These are phyloP conservation scores for Neodidymelliopsis sp. DNA, from an alignment of 2,329 filamentous ascomycete species.

Conservation along the genomic window DNA sequence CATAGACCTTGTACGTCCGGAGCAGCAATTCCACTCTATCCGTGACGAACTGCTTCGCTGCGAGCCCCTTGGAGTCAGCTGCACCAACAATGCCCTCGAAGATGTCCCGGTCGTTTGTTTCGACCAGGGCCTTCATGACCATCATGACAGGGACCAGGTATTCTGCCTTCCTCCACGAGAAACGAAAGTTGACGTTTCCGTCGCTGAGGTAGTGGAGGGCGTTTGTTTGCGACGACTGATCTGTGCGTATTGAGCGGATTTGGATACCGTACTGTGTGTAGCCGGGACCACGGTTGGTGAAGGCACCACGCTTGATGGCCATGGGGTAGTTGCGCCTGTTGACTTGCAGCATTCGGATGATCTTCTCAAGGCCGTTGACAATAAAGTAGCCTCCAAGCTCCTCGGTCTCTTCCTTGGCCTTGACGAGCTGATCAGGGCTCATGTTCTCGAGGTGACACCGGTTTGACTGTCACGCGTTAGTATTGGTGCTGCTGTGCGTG, in stretches of 20 bases:
- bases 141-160: conserved; percentile 96
- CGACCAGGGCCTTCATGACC: conserved; percentile 91
- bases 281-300: conserved; percentile 82
- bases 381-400: conserved; percentile 97
- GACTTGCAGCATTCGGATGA: conserved; percentile 90
- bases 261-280: conserved; percentile 93
- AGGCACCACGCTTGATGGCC: conserved; percentile 90
- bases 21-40: conserved; percentile 92
- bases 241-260: conserved; percentile 90
- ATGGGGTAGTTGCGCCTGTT: conserved; percentile 93
- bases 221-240: conserved; percentile 97
- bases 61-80: conserved; percentile 75
- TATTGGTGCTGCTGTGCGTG: conserved; percentile 21
- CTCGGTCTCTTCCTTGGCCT: conserved; percentile 92
- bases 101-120: conserved; percentile 96
- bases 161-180: conserved; percentile 97
- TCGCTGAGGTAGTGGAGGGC: conserved; percentile 95
- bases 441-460: conserved; percentile 88
- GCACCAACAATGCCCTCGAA: conserved; percentile 91
- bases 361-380: conserved; percentile 96
- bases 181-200: conserved; percentile 95
- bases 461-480: conserved; percentile 70
- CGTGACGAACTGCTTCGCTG: conserved; percentile 88
- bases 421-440: conserved; percentile 81
- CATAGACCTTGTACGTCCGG: conserved; percentile 91